Evolutionary conservation across 495 filamentous ascomycete species (phyloP), one percentile per base, ranked within the genome.

Genomic region (Hypomontagnella submonticulosa): DNA sequence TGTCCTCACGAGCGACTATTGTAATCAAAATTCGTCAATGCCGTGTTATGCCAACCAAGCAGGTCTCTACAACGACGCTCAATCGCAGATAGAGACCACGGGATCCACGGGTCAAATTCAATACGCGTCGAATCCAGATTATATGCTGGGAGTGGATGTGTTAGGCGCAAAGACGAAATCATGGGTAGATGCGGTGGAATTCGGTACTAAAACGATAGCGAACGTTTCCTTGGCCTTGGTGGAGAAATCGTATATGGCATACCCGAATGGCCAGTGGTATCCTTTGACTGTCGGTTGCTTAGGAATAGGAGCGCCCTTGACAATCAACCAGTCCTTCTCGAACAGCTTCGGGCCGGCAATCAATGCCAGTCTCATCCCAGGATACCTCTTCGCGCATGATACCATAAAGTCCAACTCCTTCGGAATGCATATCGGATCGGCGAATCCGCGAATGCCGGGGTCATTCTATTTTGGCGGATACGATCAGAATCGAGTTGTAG

Each of bases 391-490:
- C 4, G 75, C 75, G 18, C 77, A 81, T 1, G 71, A 63, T 6
- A 47, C 53, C 1, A 80, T 75, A 18, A 75, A 78, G 0, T 85
- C 83, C 0, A 80, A 80, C 42, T 84, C 83, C 7, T 85, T 76
- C 52, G 77, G 79, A 4, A 74, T 87, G 66, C 85, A 87, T 62
- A 80, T 86, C 38, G 84, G 85, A 6, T 83, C 83, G 2, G 80
- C 69, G 3, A 52, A 64, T 4, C 72, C 74, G 7, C 57, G 61
- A 3, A 77, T 83, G 56, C 54, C 73, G 4, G 81, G 77, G 1
- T 83, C 78, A 4, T 69, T 85, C 37, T 59, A 77, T 20, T 76
- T 82, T 41, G 84, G 84, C 3, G 83, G 84, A 0, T 87, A 82
- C 66, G 82, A 87, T 61, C 74, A 80, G 44, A 78, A 71, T 46